Evolutionary conservation across 208 protist species (phyloP).

Genomic region (Leishmania mexicana): DNA sequence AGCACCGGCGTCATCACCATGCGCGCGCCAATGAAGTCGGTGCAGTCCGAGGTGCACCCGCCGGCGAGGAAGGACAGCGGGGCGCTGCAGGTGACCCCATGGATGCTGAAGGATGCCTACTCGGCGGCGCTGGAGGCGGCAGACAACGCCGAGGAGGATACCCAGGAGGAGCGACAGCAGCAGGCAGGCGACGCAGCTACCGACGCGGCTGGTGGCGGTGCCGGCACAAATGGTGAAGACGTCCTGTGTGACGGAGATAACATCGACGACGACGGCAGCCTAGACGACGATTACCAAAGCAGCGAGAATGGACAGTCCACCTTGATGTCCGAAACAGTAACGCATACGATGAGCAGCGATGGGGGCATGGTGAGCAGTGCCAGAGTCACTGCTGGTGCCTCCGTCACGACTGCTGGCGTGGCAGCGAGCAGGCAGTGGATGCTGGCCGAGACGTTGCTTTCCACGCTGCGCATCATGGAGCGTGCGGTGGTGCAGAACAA

Average conservation of each 20-base stretch:
- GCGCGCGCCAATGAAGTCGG: constrained; percentile 71
- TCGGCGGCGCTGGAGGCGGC: constrained; percentile 42
- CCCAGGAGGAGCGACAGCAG: constrained; percentile 15
- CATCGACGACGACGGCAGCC: constrained; percentile 25
- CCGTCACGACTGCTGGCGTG: neutral
- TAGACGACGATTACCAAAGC: constrained; percentile 24
- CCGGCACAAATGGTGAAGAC: constrained; percentile 25
- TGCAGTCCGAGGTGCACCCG: constrained; percentile 87
- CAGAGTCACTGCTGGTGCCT: neutral
- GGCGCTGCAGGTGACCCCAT: constrained; percentile 79
- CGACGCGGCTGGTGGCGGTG: constrained; percentile 13
- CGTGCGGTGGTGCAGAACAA: constrained; percentile 92
- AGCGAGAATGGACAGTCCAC: constrained; percentile 48
- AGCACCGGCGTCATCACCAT: constrained; percentile 86
- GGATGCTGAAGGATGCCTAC: constrained; percentile 91
- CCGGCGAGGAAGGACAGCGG: constrained; percentile 53
- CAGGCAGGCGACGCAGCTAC: neutral
- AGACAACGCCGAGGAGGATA: constrained; percentile 54
- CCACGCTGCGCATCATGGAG: constrained; percentile 89
- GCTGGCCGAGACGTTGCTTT: constrained; percentile 76
- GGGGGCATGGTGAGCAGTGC: neutral
- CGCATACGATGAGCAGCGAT: constrained; percentile 5
- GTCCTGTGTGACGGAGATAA: constrained; percentile 57
- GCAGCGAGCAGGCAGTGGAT: constrained; percentile 62
- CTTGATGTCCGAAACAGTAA: constrained; percentile 22